Evolutionary conservation across 2,329 filamentous ascomycete species (phyloP), one percentile per base, ranked within the genome.

Genomic region (Sporothrix euskadiensis): DNA sequence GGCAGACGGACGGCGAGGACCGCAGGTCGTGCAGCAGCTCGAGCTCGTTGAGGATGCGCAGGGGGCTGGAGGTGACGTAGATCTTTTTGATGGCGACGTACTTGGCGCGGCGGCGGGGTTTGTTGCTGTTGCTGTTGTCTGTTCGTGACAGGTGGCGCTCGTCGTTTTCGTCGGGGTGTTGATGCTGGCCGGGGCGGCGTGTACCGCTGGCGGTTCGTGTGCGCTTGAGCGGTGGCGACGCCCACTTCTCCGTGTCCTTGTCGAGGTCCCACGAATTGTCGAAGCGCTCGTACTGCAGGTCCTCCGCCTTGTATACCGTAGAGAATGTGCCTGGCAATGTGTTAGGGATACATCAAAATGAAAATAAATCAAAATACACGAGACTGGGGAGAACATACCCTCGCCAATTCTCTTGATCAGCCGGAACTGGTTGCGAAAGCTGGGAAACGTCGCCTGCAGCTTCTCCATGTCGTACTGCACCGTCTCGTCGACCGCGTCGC

Each of bases 11-110:
- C 54, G 89, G 87, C 74, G 92, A 97, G 73, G 92, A 89, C 69
- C 92, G 89, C 9, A 99, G 88, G 80, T 97, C 94, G 80, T 97
- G 90, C 30, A 99, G 88, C 30, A 99, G 87, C 78, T 98, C 95
- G 22, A 99, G 90, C 82, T 99, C 96, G 83, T 99, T 99, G 80
- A 97, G 89, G 78, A 99, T 98, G 63, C 96, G 92, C 39, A 91
- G 87, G 0, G 96, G 96, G 77, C 94, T 98, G 75, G 94, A 98
- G 0, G 97, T 99, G 76, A 98, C 96, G 81, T 99, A 99, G 78
- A 99, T 99, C 84, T 99, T 99, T 84, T 99, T 99, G 82, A 99
- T 93, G 26, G 97, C 96, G 75, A 99, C 97, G 79, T 91, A 98
- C 80, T 92, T 93, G 32, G 91, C 85, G 69, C 83, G 84, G 72